These are phyloP conservation scores for Amphirosellinia nigrospora DNA, from an alignment of 495 filamentous ascomycete species.

Conservation along the genomic window DNA sequence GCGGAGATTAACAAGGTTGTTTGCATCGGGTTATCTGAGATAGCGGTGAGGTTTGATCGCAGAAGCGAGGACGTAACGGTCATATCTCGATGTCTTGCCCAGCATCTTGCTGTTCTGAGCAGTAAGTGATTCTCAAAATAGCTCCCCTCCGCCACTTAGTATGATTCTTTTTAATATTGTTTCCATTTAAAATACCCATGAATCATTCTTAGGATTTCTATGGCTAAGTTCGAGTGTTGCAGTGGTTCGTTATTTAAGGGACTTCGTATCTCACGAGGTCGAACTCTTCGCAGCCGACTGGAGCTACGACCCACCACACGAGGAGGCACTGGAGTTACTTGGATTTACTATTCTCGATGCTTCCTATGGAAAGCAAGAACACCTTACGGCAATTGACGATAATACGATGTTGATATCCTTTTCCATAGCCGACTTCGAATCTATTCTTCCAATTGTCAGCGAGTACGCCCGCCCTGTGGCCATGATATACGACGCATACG, in stretches of 20 bases:
- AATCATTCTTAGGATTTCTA: neutral
- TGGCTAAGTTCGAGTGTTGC: neutral
- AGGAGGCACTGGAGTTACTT: neutral
- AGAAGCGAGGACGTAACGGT: neutral
- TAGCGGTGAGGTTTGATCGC: conserved; percentile 1
- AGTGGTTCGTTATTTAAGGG: conserved; percentile 15
- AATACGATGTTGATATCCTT: conserved; percentile 21
- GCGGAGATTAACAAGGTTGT: conserved; percentile 18
- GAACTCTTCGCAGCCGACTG: conserved; percentile 23
- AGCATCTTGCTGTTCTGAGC: conserved; percentile 15
- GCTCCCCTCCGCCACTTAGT: neutral
- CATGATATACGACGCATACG: conserved; percentile 9
- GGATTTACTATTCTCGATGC: conserved; percentile 13
- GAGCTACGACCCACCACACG: conserved; percentile 8
- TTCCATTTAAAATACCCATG: neutral
- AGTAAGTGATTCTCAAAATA: conserved; percentile 8
- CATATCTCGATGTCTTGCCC: conserved; percentile 6
- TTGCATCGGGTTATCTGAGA: conserved; percentile 21
- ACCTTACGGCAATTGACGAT: conserved; percentile 15
- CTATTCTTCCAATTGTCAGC: conserved; percentile 11
- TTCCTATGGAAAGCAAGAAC: conserved; percentile 7
- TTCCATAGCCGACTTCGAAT: conserved; percentile 14
- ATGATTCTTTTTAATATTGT: neutral
- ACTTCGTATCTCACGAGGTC: neutral
- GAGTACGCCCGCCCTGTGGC: conserved; percentile 20